These are phyloP conservation scores for Cyclotella baltica DNA, from an alignment of 108 stramenopile genomes.

Conservation along the genomic window DNA sequence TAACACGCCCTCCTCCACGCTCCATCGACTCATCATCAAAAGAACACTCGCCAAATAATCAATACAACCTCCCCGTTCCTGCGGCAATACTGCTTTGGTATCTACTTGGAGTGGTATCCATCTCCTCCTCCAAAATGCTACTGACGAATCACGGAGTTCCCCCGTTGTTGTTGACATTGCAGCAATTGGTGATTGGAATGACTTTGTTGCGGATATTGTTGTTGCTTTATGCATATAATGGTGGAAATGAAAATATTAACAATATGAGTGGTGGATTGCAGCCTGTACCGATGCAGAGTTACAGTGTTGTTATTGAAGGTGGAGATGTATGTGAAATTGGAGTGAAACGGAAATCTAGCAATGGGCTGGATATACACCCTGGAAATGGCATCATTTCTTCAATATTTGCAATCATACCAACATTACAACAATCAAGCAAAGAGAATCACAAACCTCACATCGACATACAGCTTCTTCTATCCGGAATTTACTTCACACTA, in stretches of 20 bases:
- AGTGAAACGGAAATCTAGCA: conserved; percentile 27
- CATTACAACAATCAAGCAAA: neutral
- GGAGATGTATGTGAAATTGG: conserved; percentile 22
- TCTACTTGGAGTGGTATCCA: conserved; percentile 77
- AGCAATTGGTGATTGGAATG: conserved; percentile 59
- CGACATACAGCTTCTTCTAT: conserved; percentile 45
- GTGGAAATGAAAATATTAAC: conserved; percentile 6
- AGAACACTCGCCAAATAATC: neutral
- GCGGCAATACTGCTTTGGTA: conserved; percentile 79
- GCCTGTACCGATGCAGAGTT: conserved; percentile 37
- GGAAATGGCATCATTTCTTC: conserved; percentile 14
- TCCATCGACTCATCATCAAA: neutral
- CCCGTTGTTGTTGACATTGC: conserved; percentile 64
- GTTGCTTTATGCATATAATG: conserved; percentile 2
- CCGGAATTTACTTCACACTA: conserved; percentile 68
- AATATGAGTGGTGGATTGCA: conserved; percentile 24
- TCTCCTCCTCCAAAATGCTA: conserved; percentile 76
- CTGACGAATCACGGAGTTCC: conserved; percentile 49
- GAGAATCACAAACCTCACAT: conserved; percentile 2
- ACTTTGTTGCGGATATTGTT: conserved; percentile 49
- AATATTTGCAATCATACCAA: conserved; percentile 17
- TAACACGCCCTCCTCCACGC: neutral
- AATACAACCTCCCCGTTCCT: conserved; percentile 27
- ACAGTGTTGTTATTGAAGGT: conserved; percentile 3
- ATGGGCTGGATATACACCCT: neutral